These are phyloP conservation scores for Acer yangbiense DNA, from an alignment of 345 rosid genomes.

Conservation along the genomic window DNA sequence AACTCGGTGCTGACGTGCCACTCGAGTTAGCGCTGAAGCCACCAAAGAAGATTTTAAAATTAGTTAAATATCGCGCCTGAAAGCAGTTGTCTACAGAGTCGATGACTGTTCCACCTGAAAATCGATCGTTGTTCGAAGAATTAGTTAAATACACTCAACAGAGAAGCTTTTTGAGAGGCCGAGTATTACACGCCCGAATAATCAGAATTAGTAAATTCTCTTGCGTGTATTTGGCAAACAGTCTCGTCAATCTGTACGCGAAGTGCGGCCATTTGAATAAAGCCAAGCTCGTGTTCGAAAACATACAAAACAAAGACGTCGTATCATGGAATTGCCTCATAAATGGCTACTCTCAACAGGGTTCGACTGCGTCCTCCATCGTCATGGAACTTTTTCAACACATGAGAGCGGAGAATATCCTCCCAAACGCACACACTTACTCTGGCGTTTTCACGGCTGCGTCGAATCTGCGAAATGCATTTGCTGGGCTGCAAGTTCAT, in stretches of 20 bases:
- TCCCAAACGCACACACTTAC: conserved; percentile 81
- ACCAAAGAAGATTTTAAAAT: too few species aligned
- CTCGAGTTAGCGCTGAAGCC: too few species aligned
- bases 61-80: neutral
- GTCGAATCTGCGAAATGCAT: conserved; percentile 37
- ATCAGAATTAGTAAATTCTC: conserved; percentile 37
- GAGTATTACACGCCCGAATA: conserved; percentile 62
- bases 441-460: conserved; percentile 71
- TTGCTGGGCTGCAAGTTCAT: conserved; percentile 66
- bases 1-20: too few species aligned
- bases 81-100: neutral
- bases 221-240: conserved; percentile 54
- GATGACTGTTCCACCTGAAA: conserved; percentile 40
- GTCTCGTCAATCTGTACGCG: conserved; percentile 71
- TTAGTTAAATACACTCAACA: conserved; percentile 48
- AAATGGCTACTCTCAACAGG: conserved; percentile 66
- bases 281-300: conserved; percentile 61
- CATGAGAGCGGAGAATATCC: conserved; percentile 61
- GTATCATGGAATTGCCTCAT: conserved; percentile 88
- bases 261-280: conserved; percentile 53
- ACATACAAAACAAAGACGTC: conserved; percentile 53
- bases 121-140: conserved; percentile 42
- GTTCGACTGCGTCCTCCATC: conserved; percentile 36
- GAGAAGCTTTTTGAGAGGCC: conserved; percentile 51
- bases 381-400: conserved; percentile 60